Percentiles rank a stretch among this genome's conserved stretches.
Conservation (phyloP, 2,329 filamentous ascomycete genomes). For the Arthrocladium fulminans region DNA sequence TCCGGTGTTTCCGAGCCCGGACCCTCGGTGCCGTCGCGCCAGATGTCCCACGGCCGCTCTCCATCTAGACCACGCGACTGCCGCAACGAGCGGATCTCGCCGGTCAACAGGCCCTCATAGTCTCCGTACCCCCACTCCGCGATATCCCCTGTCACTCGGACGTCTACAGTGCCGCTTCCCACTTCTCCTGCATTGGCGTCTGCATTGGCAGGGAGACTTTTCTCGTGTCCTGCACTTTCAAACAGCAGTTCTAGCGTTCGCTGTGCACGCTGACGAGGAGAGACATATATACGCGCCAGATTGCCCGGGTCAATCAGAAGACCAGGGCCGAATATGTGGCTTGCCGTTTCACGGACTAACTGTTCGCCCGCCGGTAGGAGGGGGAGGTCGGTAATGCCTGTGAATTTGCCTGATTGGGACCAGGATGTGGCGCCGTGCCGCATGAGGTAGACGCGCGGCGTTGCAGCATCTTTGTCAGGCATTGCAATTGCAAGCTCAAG, state of each 20-base stretch:
- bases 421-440: slow-evolving; percentile 37
- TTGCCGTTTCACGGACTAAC: slow-evolving; percentile 39
- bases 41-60: slow-evolving; percentile 48
- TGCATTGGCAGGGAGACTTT: slow-evolving; percentile 5
- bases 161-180: slow-evolving; percentile 22
- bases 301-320: slow-evolving; percentile 45
- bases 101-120: slow-evolving; percentile 50
- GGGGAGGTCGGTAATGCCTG: slow-evolving; percentile 37
- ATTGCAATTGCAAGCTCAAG: slow-evolving; percentile 6
- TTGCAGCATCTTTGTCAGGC: slow-evolving; percentile 22
- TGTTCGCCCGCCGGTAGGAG: slow-evolving; percentile 34
- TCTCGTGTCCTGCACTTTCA: slow-evolving; percentile 28
- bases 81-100: slow-evolving; percentile 43
- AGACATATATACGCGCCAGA: slow-evolving; percentile 42
- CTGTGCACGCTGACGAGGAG: slow-evolving; percentile 41
- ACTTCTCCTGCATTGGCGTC: slow-evolving; percentile 7
- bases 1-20: slow-evolving; percentile 29
- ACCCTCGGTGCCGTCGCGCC: slow-evolving; percentile 49
- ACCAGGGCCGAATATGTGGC: slow-evolving; percentile 40
- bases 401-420: slow-evolving; percentile 41
- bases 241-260: slow-evolving; percentile 39
- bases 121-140: slow-evolving; percentile 56
- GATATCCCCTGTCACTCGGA: slow-evolving; percentile 44
- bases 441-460: slow-evolving; percentile 20
- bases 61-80: slow-evolving; percentile 40